Evolutionary conservation across 257 asterid species (phyloP).

Genomic region (Ilex aquifolium): DNA sequence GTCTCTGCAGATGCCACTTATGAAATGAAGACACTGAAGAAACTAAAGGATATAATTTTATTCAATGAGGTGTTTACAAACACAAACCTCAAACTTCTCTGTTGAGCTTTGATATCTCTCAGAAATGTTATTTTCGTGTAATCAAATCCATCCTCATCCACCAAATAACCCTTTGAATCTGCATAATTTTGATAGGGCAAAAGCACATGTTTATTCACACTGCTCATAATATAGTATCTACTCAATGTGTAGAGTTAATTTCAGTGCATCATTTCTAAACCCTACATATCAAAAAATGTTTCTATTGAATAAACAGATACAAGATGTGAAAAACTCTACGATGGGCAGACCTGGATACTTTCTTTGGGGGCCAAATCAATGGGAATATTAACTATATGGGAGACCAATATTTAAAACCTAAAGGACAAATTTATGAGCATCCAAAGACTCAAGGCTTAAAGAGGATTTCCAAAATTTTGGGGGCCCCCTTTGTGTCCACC

Average conservation of each 20-base stretch:
- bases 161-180: constrained; percentile 95
- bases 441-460: too few species aligned
- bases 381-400: too few species aligned
- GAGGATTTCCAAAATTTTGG: too few species aligned
- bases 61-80: constrained; percentile 1
- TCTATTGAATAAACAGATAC: too few species aligned
- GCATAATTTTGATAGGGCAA: constrained; percentile 22
- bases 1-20: constrained; percentile 54
- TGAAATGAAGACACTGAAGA: constrained; percentile 21
- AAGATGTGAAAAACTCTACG: too few species aligned
- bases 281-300: too few species aligned
- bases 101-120: constrained; percentile 85
- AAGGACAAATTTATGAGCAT: too few species aligned
- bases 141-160: constrained; percentile 98
- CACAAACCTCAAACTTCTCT: constrained; percentile 84
- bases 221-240: constrained; percentile 1
- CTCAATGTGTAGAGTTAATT: background rate
- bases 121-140: constrained; percentile 83
- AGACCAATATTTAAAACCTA: too few species aligned
- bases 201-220: background rate
- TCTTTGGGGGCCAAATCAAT: too few species aligned
- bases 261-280: background rate
- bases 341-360: too few species aligned
- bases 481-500: too few species aligned
- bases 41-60: constrained; percentile 1